A percentile compares a stretch with the other conserved stretches of the same genome.
Evolutionary conservation across 495 filamentous ascomycete species (phyloP).

Genomic region (Corynascus novoguineensis): DNA sequence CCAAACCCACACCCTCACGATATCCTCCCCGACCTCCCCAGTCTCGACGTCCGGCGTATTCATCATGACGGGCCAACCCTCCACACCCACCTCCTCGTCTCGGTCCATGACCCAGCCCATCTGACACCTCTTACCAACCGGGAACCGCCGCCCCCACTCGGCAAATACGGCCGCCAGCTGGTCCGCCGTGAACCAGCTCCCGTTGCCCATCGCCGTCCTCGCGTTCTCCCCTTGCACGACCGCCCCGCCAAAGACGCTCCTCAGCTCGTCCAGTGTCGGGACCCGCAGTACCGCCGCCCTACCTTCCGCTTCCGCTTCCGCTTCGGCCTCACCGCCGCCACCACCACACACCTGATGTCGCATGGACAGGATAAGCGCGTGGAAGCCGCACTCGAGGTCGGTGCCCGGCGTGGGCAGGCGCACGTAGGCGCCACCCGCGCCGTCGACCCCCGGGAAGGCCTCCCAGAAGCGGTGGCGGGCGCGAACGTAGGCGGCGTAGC

Average conservation of each 20-base stretch:
- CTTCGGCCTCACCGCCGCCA: background rate
- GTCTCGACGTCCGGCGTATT: constrained; percentile 16
- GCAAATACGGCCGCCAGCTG: constrained; percentile 16
- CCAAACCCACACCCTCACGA: constrained; percentile 26
- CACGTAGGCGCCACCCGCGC: constrained; percentile 12
- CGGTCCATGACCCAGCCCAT: constrained; percentile 17
- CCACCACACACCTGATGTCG: constrained; percentile 1
- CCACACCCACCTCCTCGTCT: background rate
- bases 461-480: constrained; percentile 22
- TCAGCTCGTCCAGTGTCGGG: constrained; percentile 12
- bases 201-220: background rate
- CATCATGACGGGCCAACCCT: constrained; percentile 21
- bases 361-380: constrained; percentile 16
- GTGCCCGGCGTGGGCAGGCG: constrained; percentile 17
- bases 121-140: constrained; percentile 14
- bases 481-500: constrained; percentile 16
- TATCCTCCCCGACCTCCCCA: constrained; percentile 14
- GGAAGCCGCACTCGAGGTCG: constrained; percentile 20
- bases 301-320: background rate
- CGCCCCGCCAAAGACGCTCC: background rate
- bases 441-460: constrained; percentile 15
- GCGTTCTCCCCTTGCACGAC: background rate
- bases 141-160: constrained; percentile 10
- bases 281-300: background rate
- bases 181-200: constrained; percentile 16